Evolutionary conservation across 139 green algal species (phyloP), one percentile per base, ranked within the genome.

Genomic region (Micractinium sp.): DNA sequence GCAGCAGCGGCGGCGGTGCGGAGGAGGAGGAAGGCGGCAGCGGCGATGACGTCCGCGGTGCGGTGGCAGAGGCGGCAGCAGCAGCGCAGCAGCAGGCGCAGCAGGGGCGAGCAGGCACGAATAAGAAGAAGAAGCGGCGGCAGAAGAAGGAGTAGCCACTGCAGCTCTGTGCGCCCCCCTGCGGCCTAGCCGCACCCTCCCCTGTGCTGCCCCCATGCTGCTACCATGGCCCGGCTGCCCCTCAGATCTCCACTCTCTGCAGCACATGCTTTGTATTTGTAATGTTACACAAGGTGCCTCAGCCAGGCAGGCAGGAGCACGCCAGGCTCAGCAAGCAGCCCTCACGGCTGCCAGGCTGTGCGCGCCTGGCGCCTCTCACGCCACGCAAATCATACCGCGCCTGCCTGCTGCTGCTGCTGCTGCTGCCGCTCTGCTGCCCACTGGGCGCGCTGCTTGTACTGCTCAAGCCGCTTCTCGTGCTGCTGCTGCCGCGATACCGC

Each of bases 401-500:
- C 35, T 18, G 53, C 74, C 29, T 89, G 56, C 53, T 66, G 56
- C 71, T 56, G 47, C 47, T 56, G 47, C 47, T 16, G 20, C 47
- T 81, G 61, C 63, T 47, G 38, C 77, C 25, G 74, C 86, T 53
- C 77, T 56, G 77, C 86, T 29, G 61, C 63, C 77, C 66, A 90
- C 61, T 19, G 18, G 2, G 33, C 63, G 19, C 78, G 86, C 63
- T 85, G 76, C 76, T 69, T 36, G 41, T 53, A 86, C 31, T 29
- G 61, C 31, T 85, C n/a, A 38, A 61, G 35, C 78, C 39, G 76
- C 86, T 90, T 67, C 60, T 80, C 38, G 2, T 90, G 69, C 63
- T 71, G 66, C 33, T 7, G 47, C 47, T 76, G 31, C 25, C 41
- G 35, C 27, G 81, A 82, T 1, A 56, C 81, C 27, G 88, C 81